These are phyloP conservation scores for Exophiala oligosperma DNA, from an alignment of 2,329 filamentous ascomycete species.

Conservation along the genomic window DNA sequence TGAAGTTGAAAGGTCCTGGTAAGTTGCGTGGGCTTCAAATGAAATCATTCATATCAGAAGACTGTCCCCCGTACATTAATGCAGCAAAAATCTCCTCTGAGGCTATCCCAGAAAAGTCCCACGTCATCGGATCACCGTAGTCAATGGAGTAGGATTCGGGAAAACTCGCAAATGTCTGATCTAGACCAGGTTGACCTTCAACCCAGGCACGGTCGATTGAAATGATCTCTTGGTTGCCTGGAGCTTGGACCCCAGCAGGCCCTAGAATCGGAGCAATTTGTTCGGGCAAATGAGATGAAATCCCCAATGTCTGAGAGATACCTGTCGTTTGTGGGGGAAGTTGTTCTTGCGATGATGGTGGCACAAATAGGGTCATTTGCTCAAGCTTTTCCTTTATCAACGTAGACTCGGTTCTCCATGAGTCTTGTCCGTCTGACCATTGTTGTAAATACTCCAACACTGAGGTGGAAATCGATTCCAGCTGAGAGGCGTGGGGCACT, in stretches of 20 bases:
- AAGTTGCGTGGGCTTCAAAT: neutral
- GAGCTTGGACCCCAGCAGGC: too few species aligned
- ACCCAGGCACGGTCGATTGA: neutral
- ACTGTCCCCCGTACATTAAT: neutral
- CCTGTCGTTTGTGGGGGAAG: neutral
- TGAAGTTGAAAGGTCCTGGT: neutral
- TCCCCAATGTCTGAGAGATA: neutral
- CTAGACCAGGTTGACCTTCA: neutral
- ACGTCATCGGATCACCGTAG: neutral
- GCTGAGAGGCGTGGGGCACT: conserved; percentile 1
- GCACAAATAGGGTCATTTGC: conserved; percentile 1
- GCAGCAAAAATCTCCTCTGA: conserved; percentile 17
- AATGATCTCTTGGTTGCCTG: too few species aligned
- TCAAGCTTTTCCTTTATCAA: neutral
- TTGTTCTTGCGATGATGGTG: neutral
- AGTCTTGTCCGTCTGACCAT: conserved; percentile 5
- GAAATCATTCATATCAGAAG: neutral
- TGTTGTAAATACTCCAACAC: conserved; percentile 6
- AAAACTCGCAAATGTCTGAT: neutral
- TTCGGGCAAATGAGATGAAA: too few species aligned
- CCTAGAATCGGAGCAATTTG: too few species aligned
- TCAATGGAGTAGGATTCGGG: conserved; percentile 1
- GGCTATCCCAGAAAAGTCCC: conserved; percentile 14
- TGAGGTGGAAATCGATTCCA: conserved; percentile 5
- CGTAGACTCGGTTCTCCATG: neutral